phyloP scores from a whole-genome alignment of 2,329 filamentous ascomycete species.

The Coniella vitis region DNA sequence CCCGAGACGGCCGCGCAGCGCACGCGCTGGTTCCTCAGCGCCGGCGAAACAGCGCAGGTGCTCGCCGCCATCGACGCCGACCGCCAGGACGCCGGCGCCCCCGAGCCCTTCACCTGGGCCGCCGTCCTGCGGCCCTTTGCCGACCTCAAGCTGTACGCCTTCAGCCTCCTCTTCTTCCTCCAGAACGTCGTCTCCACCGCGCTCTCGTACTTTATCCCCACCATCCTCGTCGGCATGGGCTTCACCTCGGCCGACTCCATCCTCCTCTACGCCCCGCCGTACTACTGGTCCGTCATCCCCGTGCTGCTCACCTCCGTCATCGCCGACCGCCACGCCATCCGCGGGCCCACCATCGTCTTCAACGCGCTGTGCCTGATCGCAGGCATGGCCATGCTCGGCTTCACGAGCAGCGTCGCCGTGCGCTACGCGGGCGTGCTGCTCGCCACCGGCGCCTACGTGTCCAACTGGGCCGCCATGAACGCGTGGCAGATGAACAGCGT shows the following conservation, averaged over 20 bases:
- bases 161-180: slow-evolving; percentile 58
- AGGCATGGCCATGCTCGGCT: slow-evolving; percentile 61
- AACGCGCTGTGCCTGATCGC: slow-evolving; percentile 55
- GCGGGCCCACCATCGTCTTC: slow-evolving; percentile 58
- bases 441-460: slow-evolving; percentile 61
- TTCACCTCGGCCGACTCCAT: slow-evolving; percentile 48
- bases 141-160: slow-evolving; percentile 58
- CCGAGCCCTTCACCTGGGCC: slow-evolving; percentile 48
- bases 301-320: slow-evolving; percentile 56
- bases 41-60: slow-evolving; percentile 49
- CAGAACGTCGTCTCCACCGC: slow-evolving; percentile 61
- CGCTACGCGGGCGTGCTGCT: slow-evolving; percentile 60
- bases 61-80: slow-evolving; percentile 53
- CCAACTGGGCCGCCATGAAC: slow-evolving; percentile 62
- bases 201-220: slow-evolving; percentile 59
- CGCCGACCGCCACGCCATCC: slow-evolving; percentile 53
- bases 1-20: slow-evolving; percentile 49
- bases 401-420: slow-evolving; percentile 50
- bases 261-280: slow-evolving; percentile 58
- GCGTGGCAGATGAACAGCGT: slow-evolving; percentile 59
- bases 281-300: slow-evolving; percentile 60
- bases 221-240: slow-evolving; percentile 51
- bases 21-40: slow-evolving; percentile 51
- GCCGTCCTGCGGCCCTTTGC: slow-evolving; percentile 49
- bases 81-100: slow-evolving; percentile 47